Percentiles rank a stretch among this genome's conserved stretches.
phyloP scores from a whole-genome alignment of 2,329 filamentous ascomycete genomes.

The Fusarium mangiferae region DNA sequence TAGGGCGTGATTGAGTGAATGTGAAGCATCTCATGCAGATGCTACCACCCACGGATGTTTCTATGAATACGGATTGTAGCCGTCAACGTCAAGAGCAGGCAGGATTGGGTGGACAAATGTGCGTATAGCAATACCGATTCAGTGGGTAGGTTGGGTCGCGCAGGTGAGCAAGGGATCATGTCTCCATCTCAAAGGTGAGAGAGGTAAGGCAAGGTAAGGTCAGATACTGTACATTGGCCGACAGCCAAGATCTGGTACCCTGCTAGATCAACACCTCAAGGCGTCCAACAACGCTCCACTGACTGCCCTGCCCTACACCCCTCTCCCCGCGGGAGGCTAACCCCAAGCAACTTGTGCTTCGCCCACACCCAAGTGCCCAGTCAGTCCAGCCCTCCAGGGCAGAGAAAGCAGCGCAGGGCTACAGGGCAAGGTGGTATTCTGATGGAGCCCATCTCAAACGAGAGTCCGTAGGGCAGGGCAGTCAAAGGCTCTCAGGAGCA shows the following conservation, averaged over 20 bases:
- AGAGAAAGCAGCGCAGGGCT: conserved; percentile 26
- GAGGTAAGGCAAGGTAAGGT: conserved; percentile 9
- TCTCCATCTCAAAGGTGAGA: conserved; percentile 8
- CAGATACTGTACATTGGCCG: conserved; percentile 16
- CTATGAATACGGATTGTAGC: conserved; percentile 6
- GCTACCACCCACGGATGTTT: conserved; percentile 11
- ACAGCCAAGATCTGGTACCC: conserved; percentile 17
- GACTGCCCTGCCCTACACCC: conserved; percentile 30
- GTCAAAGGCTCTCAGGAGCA: conserved; percentile 12
- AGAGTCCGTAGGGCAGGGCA: conserved; percentile 27
- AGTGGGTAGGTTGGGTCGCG: conserved; percentile 3
- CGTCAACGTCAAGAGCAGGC: not conserved
- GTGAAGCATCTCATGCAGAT: conserved; percentile 15
- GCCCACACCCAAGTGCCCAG: not conserved
- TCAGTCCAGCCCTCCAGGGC: conserved; percentile 32
- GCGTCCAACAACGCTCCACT: not conserved
- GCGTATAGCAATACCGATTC: conserved; percentile 1
- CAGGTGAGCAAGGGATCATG: conserved; percentile 15
- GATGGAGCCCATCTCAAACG: conserved; percentile 8
- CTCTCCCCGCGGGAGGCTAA: conserved; percentile 20
- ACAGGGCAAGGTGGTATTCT: conserved; percentile 16
- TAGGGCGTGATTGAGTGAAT: conserved; percentile 15
- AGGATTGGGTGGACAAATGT: not conserved
- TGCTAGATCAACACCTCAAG: not conserved
- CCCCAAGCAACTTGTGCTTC: not conserved